Conservation (phyloP, 148 eudicot species). For the Rhododendron molle region DNA sequence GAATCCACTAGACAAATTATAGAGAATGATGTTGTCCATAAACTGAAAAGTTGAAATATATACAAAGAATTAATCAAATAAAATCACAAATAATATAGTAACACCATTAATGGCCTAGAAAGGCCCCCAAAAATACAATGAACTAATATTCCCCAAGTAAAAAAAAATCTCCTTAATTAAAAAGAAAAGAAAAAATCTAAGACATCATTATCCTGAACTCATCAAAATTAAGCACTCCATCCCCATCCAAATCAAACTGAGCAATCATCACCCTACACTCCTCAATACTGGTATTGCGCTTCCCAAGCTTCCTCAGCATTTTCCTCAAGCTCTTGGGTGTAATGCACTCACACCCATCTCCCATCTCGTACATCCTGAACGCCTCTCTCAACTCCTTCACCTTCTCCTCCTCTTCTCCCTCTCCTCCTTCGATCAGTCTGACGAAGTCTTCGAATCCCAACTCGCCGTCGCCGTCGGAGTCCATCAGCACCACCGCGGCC, state of each 20-base stretch:
- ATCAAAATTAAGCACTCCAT: slow-evolving; percentile 30
- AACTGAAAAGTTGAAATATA: background rate
- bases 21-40: background rate
- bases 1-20: background rate
- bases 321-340: slow-evolving; percentile 33
- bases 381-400: slow-evolving; percentile 28
- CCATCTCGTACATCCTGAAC: slow-evolving; percentile 29
- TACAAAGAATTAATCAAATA: background rate
- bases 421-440: slow-evolving; percentile 31
- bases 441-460: slow-evolving; percentile 37
- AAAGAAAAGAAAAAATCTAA: no score
- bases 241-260: slow-evolving; percentile 25
- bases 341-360: slow-evolving; percentile 21
- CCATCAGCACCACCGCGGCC: slow-evolving; percentile 29
- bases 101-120: no score
- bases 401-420: slow-evolving; percentile 29
- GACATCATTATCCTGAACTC: slow-evolving; percentile 32
- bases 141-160: no score
- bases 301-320: slow-evolving; percentile 23
- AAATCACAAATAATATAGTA: no score
- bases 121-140: no score
- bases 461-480: slow-evolving; percentile 46
- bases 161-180: no score
- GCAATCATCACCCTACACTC: slow-evolving; percentile 26
- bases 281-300: background rate